Base-by-base conservation (phyloP, 257 asterid genomes). In the Cruciata laevipes region DNA sequence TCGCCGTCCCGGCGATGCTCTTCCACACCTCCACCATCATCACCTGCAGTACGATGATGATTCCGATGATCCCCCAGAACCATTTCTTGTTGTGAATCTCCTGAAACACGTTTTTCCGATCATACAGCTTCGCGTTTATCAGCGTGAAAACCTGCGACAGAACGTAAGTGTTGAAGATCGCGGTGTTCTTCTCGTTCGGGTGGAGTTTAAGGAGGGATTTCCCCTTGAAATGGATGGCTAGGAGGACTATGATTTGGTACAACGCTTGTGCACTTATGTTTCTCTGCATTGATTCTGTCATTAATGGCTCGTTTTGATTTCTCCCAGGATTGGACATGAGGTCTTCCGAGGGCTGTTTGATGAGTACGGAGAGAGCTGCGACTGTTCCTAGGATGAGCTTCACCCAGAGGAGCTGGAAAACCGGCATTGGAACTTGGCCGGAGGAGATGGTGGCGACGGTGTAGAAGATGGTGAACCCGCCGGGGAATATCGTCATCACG, bases 321-420 rank as follows among this genome's bases (percentile, higher is more conserved):
- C 31, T 72, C 0, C 71, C 71, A 13, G 66, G 72, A 61, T 42
- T 52, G 38, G 52, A 61, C 73, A 75, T 49, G 16, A 75, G 62
- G 53, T 66, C 58, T 27, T 69, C 32, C 8, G 68, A 64, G 6
- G 78, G 78, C 30, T 65, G 60, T 57, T 70, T 69, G 16, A 66
- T 66, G 21, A 37, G 31, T 11, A 70, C 66, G 5, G 76, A 67
- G n/a, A 72, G 32, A 56, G 64, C 65, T 40, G 74, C 70, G 40
- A 76, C 55, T 18, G 37, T 47, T 1, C 76, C 67, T 1, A 35
- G 8, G 0, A 71, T 33, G 9, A 76, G 67, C 72, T 76, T 76
- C 63, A 67, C 57, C 76, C 76, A 71, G 67, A 76, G 61, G 38
- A 76, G 71, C 68, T 71, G 68, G 25, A 71, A 56, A 10, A 68